Base-by-base conservation (phyloP, 257 asterid species). In the Petunia secreta region DNA sequence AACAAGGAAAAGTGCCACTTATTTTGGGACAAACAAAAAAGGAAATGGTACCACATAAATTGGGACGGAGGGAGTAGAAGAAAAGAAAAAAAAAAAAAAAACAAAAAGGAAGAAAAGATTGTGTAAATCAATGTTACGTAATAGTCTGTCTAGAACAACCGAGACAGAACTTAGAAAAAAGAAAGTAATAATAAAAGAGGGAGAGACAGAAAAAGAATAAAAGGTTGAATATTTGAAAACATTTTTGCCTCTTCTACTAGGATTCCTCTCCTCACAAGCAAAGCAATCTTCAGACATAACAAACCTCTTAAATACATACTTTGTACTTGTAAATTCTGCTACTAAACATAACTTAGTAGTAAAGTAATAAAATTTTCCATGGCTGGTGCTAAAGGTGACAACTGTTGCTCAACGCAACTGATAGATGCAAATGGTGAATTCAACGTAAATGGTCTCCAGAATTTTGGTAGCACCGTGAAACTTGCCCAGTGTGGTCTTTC, bases 401-500 rank as follows among this genome's bases (percentile, higher is more conserved):
- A 63, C 52, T 83, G 80, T 80, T 82, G 6, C 83, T 84, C 85
- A 59, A 85, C 87, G 63, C 90, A 89, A 38, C 83, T 89, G 8
- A 81, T 87, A 16, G 62, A 83, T 82, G 88, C 62, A 54, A 82
- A 87, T 74, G 90, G 92, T 68, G 87, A 87, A 81, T 89, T 89
- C 82, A 85, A 86, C 75, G 77, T 79, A 36, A 82, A 79, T 44
- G 90, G 80, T 14, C 85, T 88, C 11, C 36, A 81, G 75, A 65
- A 80, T 46, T 88, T 89, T 58, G 5, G 77, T 43, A 77, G 63
- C 55, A 78, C 89, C 53, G 84, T 85, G 64, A 85, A 85, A 67
- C 81, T 89, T 80, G 68, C 83, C 58, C 68, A 65, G 1, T 87
- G 90, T 73, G 94, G 96, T 52, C 92, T 90, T 83, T 91, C 96